A percentile compares a stretch with the other conserved stretches of the same genome.
phyloP scores from a whole-genome alignment of 2,329 filamentous ascomycete species.

The Calonectria naviculata region DNA sequence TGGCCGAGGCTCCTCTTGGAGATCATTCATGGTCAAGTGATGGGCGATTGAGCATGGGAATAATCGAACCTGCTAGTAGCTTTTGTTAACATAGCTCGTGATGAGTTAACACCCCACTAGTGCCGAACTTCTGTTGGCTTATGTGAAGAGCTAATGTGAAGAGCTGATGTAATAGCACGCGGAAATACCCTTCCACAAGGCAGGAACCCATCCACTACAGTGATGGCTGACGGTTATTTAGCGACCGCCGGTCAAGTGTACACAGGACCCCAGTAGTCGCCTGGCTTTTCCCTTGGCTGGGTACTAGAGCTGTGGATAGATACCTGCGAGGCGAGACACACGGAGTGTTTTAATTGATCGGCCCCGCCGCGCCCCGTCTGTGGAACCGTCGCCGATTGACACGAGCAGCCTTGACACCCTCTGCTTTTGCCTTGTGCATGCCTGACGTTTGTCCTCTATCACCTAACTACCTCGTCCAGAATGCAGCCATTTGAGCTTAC shows the following conservation, averaged over 20 bases:
- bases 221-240: background rate
- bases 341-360: background rate
- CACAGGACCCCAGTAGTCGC: background rate
- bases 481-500: conserved; percentile 72
- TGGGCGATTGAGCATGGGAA: too few relatives aligned
- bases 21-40: too few relatives aligned
- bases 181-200: background rate
- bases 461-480: conserved; percentile 13
- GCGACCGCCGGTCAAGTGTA: background rate
- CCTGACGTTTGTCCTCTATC: conserved; percentile 3
- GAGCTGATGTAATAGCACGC: background rate
- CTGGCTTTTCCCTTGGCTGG: background rate
- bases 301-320: background rate
- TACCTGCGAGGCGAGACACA: background rate
- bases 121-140: background rate
- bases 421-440: background rate
- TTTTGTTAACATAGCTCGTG: background rate
- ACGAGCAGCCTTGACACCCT: background rate
- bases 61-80: background rate
- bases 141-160: background rate
- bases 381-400: background rate
- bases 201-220: background rate
- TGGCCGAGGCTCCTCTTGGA: too few relatives aligned
- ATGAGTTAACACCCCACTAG: background rate
- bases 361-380: conserved; percentile 7